Evolutionary conservation across 2,329 filamentous ascomycete genomes (phyloP), one percentile per base, ranked within the genome.

Genomic region (Colletotrichum chlorophyti): DNA sequence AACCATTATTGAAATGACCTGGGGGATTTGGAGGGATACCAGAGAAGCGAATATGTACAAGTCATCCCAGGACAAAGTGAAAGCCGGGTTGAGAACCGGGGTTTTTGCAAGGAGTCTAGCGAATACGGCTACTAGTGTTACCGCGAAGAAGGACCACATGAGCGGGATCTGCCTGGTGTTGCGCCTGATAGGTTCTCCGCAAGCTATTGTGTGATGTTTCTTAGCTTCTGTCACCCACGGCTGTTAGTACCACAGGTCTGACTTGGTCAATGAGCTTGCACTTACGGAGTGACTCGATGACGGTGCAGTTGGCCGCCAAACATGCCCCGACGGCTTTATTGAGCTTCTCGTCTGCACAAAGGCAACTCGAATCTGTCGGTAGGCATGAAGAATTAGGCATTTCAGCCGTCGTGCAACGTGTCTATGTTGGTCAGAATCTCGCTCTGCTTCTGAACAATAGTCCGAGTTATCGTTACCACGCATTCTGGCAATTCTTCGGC

Each of bases 381-480:
- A 12, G 10, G 24, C 40, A 43, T 3, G 6, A 8, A 6, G 40
- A 27, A 4, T 43, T 43, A 4, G 24, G 24, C 24, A 43, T 23
- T 17, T 19, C 40, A 1, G 4, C 15, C 14, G 7, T 9, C n/a
- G n/a, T 29, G 17, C 40, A 43, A 5, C 17, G 24, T 2, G 15
- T 19, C 40, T 43, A 19, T 6, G 5, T 12, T 11, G 2, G 15
- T 43, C 7, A 29, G 24, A 29, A 12, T 8, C 5, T 29, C 3
- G 10, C 5, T 12, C 6, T 6, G 9, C 7, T 14, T 14, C 38
- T 0, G 2, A 17, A 14, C 1, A 10, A 3, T 6, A 3, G n/a
- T n/a, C n/a, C n/a, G n/a, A n/a, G n/a, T n/a, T 3, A 17, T 26
- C 14, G 7, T n/a, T 42, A 42, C 38, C 14, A 42, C 23, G 23